Evolutionary conservation across 805 yeast species (phyloP), one percentile per base, ranked within the genome.

Genomic region (Kodamaea fukazawae): DNA sequence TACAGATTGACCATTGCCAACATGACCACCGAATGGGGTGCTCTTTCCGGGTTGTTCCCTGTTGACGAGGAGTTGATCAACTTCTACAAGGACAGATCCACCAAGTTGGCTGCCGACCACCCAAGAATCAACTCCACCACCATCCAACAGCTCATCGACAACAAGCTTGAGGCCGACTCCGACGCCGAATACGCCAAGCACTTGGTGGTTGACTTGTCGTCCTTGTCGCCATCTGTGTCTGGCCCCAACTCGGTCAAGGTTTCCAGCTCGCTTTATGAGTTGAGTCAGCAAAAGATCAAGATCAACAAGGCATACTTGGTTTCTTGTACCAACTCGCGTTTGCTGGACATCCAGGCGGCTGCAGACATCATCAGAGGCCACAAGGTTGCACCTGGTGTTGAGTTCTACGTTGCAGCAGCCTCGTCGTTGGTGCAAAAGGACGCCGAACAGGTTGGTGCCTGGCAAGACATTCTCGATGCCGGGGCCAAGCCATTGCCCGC

Each of bases 21-120:
- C 57, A 86, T 88, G 96, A 91, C 98, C 29, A 90, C 98, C 18
- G 98, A 90, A 66, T 90, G 98, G 98, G 98, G 98, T 56, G 98
- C 98, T 1, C 71, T 93, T 7, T 85, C 96, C 4, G 99, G 99
- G 30, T 70, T 93, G 42, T 93, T 93, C 79, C 98, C 99, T n/a
- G 89, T 91, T 7, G 99, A 93, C 61, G 70, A 77, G 15, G 79
- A 81, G 10, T 71, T 90, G 50, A 64, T 88, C 27, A 69, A 82
- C 44, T 93, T 90, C 82, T 93, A 93, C 66, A 34, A 37, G 15
- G 61, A 73, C 35, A 56, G 79, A 48, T 72, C 96, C 48, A 60
- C 67, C 27, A 66, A 67, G 47, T 73, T 84, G 38, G 79, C 83
- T 8, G 81, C 78, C 54, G 78, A 79, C 27, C 98, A 91, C 63